Conservation (phyloP, 2,329 filamentous ascomycete species). For the Aspergillus piperis region DNA sequence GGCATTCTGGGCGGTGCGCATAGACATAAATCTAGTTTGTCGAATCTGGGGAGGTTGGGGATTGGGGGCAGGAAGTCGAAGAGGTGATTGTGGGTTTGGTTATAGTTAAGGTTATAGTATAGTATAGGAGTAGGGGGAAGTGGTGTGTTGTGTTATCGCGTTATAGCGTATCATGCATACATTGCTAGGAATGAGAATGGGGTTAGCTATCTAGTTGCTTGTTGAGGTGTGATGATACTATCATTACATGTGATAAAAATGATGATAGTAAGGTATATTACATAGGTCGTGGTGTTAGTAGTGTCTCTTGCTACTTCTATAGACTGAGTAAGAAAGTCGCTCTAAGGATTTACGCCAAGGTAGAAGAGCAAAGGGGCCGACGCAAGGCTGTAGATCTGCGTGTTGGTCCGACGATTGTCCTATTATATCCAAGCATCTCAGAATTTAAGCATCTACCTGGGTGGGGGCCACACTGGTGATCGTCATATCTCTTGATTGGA, state of each 20-base stretch:
- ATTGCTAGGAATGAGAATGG: no score
- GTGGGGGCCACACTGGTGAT: not conserved
- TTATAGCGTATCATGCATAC: no score
- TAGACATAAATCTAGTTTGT: slow-evolving; percentile 65
- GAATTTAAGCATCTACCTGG: not conserved
- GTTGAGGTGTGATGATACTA: no score
- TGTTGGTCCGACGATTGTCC: not conserved
- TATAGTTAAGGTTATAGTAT: no score
- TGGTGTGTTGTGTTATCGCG: no score
- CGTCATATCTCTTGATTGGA: slow-evolving; percentile 1
- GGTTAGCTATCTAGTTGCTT: no score
- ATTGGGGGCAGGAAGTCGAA: slow-evolving; percentile 64
- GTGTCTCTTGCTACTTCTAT: no score
- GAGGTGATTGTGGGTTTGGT: slow-evolving; percentile 23
- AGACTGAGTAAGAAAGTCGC: no score
- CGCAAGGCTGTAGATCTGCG: not conserved
- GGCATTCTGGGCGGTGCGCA: slow-evolving; percentile 43
- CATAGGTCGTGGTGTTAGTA: not conserved
- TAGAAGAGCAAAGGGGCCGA: not conserved
- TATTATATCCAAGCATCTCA: not conserved
- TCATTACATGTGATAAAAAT: no score
- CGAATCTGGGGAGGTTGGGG: slow-evolving; percentile 71
- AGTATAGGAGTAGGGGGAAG: no score
- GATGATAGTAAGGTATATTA: no score
- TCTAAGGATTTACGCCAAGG: no score